Percentiles rank a stretch among this genome's conserved stretches.
Evolutionary conservation across 139 green algal genomes (phyloP).

Genomic region (Closterium sp.): DNA sequence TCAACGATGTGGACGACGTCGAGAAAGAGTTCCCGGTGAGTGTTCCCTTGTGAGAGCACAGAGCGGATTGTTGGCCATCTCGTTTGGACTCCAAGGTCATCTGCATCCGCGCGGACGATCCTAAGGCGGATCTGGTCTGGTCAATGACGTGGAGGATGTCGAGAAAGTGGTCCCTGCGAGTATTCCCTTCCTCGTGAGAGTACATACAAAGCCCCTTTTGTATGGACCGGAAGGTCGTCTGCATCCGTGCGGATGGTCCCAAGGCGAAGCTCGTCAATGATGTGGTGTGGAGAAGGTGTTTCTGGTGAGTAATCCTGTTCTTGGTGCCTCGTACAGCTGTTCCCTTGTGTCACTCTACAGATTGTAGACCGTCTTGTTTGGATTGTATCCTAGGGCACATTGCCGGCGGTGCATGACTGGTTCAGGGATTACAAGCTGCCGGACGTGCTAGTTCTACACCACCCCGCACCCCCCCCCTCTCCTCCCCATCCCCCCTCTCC

Average conservation of each 20-base stretch:
- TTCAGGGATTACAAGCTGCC: not conserved
- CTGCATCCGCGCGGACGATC: not conserved
- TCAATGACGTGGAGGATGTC: not conserved
- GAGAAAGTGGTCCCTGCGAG: not conserved
- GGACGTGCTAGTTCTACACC: not conserved
- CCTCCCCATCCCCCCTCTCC: not conserved
- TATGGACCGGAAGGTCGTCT: constrained; percentile 50
- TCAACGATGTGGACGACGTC: constrained; percentile 94
- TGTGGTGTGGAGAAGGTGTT: constrained; percentile 90
- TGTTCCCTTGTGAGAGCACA: constrained; percentile 73
- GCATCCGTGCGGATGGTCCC: constrained; percentile 82
- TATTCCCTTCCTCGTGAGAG: not conserved
- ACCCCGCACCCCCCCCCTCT: not conserved
- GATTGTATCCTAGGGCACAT: not conserved
- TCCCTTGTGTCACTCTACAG: constrained; percentile 77
- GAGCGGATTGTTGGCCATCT: not conserved
- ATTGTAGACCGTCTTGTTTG: not conserved
- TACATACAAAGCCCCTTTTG: not conserved
- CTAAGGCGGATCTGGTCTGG: not conserved
- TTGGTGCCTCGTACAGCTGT: too few relatives aligned
- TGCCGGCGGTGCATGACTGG: not conserved
- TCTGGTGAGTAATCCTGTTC: constrained; percentile 67
- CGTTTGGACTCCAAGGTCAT: not conserved
- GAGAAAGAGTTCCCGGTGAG: constrained; percentile 81
- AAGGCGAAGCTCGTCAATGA: constrained; percentile 84